phyloP scores from a whole-genome alignment of 352 stramenopile species.

The Halophytophthora batemanensis region DNA sequence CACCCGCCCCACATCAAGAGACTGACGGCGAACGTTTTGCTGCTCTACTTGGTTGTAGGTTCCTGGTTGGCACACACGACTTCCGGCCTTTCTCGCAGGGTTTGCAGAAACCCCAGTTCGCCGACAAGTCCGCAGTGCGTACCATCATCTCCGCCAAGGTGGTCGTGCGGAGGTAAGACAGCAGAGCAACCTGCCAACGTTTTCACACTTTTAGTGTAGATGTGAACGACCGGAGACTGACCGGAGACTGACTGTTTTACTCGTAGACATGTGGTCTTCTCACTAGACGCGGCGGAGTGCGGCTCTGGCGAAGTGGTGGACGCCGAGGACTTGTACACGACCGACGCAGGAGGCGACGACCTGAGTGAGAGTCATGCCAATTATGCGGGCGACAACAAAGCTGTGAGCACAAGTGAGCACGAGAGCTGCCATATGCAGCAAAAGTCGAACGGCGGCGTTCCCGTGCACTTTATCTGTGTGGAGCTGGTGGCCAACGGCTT shows the following conservation, averaged over 20 bases:
- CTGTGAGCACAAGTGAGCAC: conserved; percentile 17
- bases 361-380: conserved; percentile 12
- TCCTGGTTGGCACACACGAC: conserved; percentile 69
- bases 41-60: conserved; percentile 19
- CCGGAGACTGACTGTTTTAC: not conserved
- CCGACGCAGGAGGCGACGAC: not conserved
- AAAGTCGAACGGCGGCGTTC: conserved; percentile 8
- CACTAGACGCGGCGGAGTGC: conserved; percentile 49
- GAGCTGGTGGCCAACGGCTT: conserved; percentile 84
- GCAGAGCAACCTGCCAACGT: not conserved
- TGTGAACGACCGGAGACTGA: too few species aligned
- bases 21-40: conserved; percentile 4
- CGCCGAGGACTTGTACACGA: conserved; percentile 27
- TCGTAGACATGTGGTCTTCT: conserved; percentile 68
- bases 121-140: conserved; percentile 60
- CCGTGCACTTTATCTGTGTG: conserved; percentile 79
- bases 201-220: not conserved
- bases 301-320: conserved; percentile 59
- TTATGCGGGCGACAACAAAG: conserved; percentile 8
- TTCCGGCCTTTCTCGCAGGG: conserved; percentile 82
- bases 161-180: conserved; percentile 45
- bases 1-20: too few species aligned
- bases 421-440: conserved; percentile 41
- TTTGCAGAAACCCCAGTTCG: conserved; percentile 53
- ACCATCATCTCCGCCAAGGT: conserved; percentile 67